Base-by-base conservation (phyloP, 495 filamentous ascomycete species). In the Xylaria nigripes region DNA sequence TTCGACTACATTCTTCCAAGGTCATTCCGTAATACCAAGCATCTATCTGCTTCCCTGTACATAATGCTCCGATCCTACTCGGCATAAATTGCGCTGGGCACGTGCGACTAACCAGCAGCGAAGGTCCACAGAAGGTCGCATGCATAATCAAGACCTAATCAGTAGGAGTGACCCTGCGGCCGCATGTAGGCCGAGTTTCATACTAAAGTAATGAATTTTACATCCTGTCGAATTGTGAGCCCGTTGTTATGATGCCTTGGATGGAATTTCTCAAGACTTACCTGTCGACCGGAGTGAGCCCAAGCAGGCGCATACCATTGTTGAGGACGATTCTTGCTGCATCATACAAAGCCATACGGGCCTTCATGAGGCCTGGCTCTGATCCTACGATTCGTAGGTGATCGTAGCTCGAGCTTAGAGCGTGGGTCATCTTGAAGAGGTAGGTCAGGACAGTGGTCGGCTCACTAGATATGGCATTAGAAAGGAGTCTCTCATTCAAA, bases 341-440 rank as follows among this genome's bases (percentile, higher is more conserved):
- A 61, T 87, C 84, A 64, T 94, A 95, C 50, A 95, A 71, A 2
- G 89, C 87, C 79, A 92, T 82, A 47, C 88, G 81, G 24, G 87
- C 86, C 67, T 82, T 82, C 75, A 85, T 86, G 32, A 87, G 60
- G 62, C 84, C 84, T 15, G 76, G 77, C 63, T 80, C 79, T 61
- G 82, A 87, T 43, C 87, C 86, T 12, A 92, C 78, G 22, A 95
- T 85, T 64, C 86, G 79, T 29, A 95, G 77, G 4, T 87, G 79
- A 61, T 90, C 89, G 66, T 93, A 95, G 66, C 84, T 86, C 34
- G 83, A 87, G 74, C 86, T 91, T 50, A 95, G 69, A 47, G 82
- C 76, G 66, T 93, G 89, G 1, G 87, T 94, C 85, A 95, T 86
- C 70, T 83, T 85, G 76, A 92, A 92, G 42, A 95, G 80, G 70